Evolutionary conservation across 306 rosid species (phyloP), one percentile per base, ranked within the genome.

Genomic region (Quercus rubra): DNA sequence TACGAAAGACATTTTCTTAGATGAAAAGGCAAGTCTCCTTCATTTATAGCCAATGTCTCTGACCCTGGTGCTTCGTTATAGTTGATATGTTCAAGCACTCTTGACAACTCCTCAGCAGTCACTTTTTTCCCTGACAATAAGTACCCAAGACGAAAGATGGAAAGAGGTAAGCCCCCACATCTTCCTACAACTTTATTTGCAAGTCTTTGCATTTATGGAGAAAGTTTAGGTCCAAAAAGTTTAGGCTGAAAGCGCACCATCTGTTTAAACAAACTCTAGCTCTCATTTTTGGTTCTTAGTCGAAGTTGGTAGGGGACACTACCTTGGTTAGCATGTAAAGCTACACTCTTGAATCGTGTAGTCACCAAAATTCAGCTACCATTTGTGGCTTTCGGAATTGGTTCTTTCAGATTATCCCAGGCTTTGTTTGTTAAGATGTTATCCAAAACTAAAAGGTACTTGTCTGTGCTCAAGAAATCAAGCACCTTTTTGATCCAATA

Each of bases 251-350:
- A 23, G 30, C 6, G 18, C 27, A 81, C 66, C 54, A 57, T 68
- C 33, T 81, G 80, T 55, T 70, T 43, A 62, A 81, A 81, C 13
- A 75, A 18, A 1, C 68, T 28, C 80, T 80, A 70, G 55, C 84
- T 81, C 72, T 81, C 76, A 6, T 69, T 43, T 68, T 25, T 3
- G 14, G 84, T 81, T 58, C 80, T 70, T 28, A 80, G 71, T 67
- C 64, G 68, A 41, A 74, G 70, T 14, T 2, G 52, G 61, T 74
- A 70, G 30, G 18, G 20, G 7, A 15, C 7, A 6, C 38, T 35
- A 5, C 21, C 56, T 18, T 23, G 68, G 5, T 63, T 31, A 11
- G 30, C 83, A 54, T 64, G 51, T 25, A 18, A 52, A n/a, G 83
- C 75, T 3, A 80, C n/a, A 1, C 56, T 78, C 72, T 55, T 80